Conservation (phyloP, 2,329 filamentous ascomycete species). For the Pseudogymnoascus sp. region DNA sequence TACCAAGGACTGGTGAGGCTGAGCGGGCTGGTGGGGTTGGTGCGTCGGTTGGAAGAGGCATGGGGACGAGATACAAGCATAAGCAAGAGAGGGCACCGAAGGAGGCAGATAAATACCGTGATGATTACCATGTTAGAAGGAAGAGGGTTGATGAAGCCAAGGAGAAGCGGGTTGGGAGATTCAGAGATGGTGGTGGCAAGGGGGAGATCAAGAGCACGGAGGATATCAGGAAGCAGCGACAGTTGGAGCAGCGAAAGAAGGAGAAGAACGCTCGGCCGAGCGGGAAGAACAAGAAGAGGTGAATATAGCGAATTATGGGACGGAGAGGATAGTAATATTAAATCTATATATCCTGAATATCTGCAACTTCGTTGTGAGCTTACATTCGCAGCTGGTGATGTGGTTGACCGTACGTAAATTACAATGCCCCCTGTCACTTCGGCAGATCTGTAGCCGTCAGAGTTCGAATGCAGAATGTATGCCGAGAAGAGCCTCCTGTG, state of each 20-base stretch:
- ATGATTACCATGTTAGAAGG: conserved; percentile 86
- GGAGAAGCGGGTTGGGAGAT: conserved; percentile 72
- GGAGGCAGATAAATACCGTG: conserved; percentile 83
- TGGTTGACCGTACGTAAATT: not conserved
- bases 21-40: conserved; percentile 46
- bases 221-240: conserved; percentile 78
- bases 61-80: conserved; percentile 67
- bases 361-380: not conserved
- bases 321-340: not conserved
- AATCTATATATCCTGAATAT: not conserved
- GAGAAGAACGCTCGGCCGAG: conserved; percentile 84
- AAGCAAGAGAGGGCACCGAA: conserved; percentile 84
- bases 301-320: not conserved
- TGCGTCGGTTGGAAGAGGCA: conserved; percentile 30
- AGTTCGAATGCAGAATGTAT: not conserved
- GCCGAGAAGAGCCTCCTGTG: not conserved
- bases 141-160: conserved; percentile 81
- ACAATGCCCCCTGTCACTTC: not conserved
- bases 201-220: conserved; percentile 73
- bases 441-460: not conserved
- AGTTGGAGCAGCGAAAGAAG: conserved; percentile 65
- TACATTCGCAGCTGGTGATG: not conserved
- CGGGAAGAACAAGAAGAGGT: conserved; percentile 41
- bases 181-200: conserved; percentile 65
- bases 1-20: conserved; percentile 76